Base-by-base conservation (phyloP, 805 yeast genomes). In the Maudiozyma turicensis region DNA sequence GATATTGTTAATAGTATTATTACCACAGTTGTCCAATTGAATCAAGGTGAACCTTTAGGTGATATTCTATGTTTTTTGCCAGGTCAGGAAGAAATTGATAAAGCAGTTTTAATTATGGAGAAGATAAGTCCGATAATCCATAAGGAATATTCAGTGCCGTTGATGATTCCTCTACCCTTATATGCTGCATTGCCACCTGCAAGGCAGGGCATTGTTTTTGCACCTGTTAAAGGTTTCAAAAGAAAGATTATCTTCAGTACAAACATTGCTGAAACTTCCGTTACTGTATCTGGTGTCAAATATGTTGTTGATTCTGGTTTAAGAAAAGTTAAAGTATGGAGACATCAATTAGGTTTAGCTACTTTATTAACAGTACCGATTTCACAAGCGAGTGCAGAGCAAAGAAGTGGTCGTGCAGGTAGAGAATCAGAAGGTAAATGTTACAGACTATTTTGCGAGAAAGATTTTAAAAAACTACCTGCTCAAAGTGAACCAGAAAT, bases 371-470 rank as follows among this genome's bases (percentile, higher is more conserved):
- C 96, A 0, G 88, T 93, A 0, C 93, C 99, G 1, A 82, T 93
- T 26, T 89, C 98, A 0, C 87, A 85, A 59, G 95, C 98, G 0
- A 85, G 95, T 39, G 99, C 98, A 0, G 78, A 86, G 35, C 99
- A 93, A 70, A 74, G 99, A 67, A 81, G 90, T 43, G 99, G 99
- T 65, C 86, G 99, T 74, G 98, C 99, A n/a, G 99, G 99, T 53
- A 87, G 99, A 79, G 98, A 93, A 68, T 76, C 81, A 14, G 79
- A 84, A 32, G 99, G 99, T 41, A 91, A 91, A 64, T 86, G 93
- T 42, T 93, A 74, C 67, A 70, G 98, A 51, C 68, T 93, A 37
- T 93, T 84, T 64, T 81, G 86, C 45, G 98, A 91, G 57, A 63
- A 69, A 1, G 83, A 86, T 50, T 91, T 78, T 58, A 50, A 65